Evolutionary conservation across 2,329 filamentous ascomycete species (phyloP).

Genomic region (Phialemonium atrogriseum): DNA sequence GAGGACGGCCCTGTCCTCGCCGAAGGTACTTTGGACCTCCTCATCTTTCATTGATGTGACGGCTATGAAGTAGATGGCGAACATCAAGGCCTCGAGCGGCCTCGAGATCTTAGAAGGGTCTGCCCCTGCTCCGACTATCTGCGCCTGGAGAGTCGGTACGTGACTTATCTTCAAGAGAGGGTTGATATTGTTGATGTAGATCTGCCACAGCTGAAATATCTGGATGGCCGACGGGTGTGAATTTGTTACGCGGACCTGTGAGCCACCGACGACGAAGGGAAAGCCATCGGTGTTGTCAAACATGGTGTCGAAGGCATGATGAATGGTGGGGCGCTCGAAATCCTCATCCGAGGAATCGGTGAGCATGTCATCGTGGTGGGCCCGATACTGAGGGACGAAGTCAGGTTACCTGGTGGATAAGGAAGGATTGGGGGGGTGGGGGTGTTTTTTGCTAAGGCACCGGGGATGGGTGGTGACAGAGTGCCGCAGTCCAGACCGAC

Average conservation of each 20-base stretch:
- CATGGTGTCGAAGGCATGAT: constrained; percentile 52
- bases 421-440: background rate
- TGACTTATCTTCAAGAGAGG: constrained; percentile 62
- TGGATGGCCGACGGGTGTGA: constrained; percentile 48
- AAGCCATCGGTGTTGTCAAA: constrained; percentile 48
- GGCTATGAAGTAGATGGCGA: constrained; percentile 54
- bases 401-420: constrained; percentile 3
- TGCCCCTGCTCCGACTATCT: constrained; percentile 53
- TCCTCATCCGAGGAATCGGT: constrained; percentile 50
- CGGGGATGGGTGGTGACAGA: no score
- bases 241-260: constrained; percentile 31
- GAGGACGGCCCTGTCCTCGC: constrained; percentile 41
- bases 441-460: no score
- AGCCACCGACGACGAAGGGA: constrained; percentile 45
- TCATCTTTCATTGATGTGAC: constrained; percentile 49
- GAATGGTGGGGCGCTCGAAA: constrained; percentile 43
- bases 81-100: constrained; percentile 59
- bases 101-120: constrained; percentile 44
- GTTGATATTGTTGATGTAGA: constrained; percentile 62
- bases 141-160: constrained; percentile 54
- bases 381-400: constrained; percentile 33
- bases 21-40: constrained; percentile 43
- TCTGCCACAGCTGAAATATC: constrained; percentile 59
- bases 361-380: constrained; percentile 34
- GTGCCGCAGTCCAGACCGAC: no score